Base-by-base conservation (phyloP, 2,329 filamentous ascomycete species). In the Phaeosphaeria sp. region DNA sequence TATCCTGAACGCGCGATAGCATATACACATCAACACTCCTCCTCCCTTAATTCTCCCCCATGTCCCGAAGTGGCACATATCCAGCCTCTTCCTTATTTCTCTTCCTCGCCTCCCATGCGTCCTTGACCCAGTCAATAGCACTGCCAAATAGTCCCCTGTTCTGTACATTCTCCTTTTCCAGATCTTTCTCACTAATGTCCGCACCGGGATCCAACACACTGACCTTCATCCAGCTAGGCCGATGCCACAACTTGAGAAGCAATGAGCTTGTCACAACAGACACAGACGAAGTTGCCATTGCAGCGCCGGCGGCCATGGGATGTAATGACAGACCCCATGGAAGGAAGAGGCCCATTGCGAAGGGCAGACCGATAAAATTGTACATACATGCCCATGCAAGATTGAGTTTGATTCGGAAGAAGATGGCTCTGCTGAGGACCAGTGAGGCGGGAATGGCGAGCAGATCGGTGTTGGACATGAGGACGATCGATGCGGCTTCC, bases 261-360 rank as follows among this genome's bases (percentile, higher is more conserved):
- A 99, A 80, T 66, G 89, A 92, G 75, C 89, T 93, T 5, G 89
- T 82, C 0, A 98, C 94, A 3, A 99, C 95, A 58, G 90, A 95
- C 47, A 99, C 92, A 65, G 90, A 94, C 56, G 90, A 95, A 64
- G 85, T 87, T 1, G 93, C 94, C 93, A 99, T 98, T 50, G 95
- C 95, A 3, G 91, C 92, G 20, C 93, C 93, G 1, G 95, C 95
- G 50, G 93, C 93, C 89, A 98, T 94, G 22, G 95, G 93, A 66
- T 96, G 95, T 64, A 98, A 82, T 69, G 93, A 89, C 59, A 91
- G 86, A 30, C 94, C 95, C 65, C 97, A 87, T 0, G 95, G 94
- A 4, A 99, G 82, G 81, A 98, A 96, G 68, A 98, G 80, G 22
- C 95, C 95, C 95, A 98, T 98, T 42, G 95, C 95, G 69, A 99